Conservation (phyloP, 805 yeast genomes). For the Candida ascalaphidarum region DNA sequence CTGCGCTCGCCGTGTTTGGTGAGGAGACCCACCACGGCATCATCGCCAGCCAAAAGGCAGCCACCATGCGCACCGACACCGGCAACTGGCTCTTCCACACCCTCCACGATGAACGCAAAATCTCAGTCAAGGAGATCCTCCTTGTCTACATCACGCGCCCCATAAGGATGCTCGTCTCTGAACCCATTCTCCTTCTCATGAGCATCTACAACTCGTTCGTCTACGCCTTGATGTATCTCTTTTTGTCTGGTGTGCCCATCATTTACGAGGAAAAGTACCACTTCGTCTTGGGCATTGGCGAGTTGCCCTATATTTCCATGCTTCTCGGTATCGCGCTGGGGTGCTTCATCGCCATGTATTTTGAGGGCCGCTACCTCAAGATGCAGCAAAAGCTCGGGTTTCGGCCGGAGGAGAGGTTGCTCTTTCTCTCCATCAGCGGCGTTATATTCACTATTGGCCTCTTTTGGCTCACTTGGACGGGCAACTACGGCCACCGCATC, state of each 20-base stretch:
- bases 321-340: constrained; percentile 62
- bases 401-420: too few species aligned
- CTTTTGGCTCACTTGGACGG: constrained; percentile 13
- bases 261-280: constrained; percentile 45
- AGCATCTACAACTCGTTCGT: constrained; percentile 70
- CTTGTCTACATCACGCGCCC: constrained; percentile 63
- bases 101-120: constrained; percentile 45
- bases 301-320: constrained; percentile 74
- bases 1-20: constrained; percentile 32
- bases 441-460: constrained; percentile 8
- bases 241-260: constrained; percentile 69
- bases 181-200: constrained; percentile 64
- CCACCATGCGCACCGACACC: constrained; percentile 51
- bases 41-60: constrained; percentile 56
- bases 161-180: constrained; percentile 52
- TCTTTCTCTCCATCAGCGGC: too few species aligned
- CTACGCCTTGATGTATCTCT: constrained; percentile 69
- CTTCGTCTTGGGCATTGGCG: constrained; percentile 52
- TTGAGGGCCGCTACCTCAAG: constrained; percentile 52
- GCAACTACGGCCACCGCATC: constrained; percentile 8
- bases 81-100: constrained; percentile 82
- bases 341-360: constrained; percentile 40
- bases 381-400: too few species aligned
- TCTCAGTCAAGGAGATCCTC: constrained; percentile 40
- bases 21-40: constrained; percentile 71